Evolutionary conservation across 805 yeast genomes (phyloP).

Genomic region (Wickerhamomyces bovis): DNA sequence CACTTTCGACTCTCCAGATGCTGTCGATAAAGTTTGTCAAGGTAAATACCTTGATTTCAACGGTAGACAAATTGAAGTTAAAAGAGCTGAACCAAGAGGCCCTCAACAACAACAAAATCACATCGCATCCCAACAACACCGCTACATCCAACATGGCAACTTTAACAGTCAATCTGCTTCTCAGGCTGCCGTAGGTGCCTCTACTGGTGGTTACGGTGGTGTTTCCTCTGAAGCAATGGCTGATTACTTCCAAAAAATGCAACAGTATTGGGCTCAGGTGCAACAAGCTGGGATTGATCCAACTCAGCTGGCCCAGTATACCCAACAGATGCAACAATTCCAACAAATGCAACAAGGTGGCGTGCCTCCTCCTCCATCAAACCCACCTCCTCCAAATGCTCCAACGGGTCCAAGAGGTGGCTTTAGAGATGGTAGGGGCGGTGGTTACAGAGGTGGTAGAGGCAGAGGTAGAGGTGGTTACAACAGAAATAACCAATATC

Average conservation of each 20-base stretch:
- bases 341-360: constrained; percentile 7
- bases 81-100: constrained; percentile 78
- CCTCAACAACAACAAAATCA: constrained; percentile 44
- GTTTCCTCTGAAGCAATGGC: constrained; percentile 49
- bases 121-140: constrained; percentile 25
- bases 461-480: constrained; percentile 12
- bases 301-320: constrained; percentile 30
- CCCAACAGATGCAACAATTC: constrained; percentile 18
- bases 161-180: constrained; percentile 9
- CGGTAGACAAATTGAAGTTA: constrained; percentile 80
- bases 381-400: constrained; percentile 28
- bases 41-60: constrained; percentile 78
- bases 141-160: constrained; percentile 18
- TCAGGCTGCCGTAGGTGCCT: constrained; percentile 21
- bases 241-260: constrained; percentile 59
- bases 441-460: constrained; percentile 13
- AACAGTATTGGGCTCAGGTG: constrained; percentile 56
- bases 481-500: constrained; percentile 2
- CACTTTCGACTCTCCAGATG: constrained; percentile 90
- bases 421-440: constrained; percentile 23
- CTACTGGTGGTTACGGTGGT: constrained; percentile 10
- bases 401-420: constrained; percentile 50
- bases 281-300: constrained; percentile 29
- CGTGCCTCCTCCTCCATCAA: constrained; percentile 11
- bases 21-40: constrained; percentile 83